phyloP scores from a whole-genome alignment of 495 filamentous ascomycete species.

The Penicillium canariense region DNA sequence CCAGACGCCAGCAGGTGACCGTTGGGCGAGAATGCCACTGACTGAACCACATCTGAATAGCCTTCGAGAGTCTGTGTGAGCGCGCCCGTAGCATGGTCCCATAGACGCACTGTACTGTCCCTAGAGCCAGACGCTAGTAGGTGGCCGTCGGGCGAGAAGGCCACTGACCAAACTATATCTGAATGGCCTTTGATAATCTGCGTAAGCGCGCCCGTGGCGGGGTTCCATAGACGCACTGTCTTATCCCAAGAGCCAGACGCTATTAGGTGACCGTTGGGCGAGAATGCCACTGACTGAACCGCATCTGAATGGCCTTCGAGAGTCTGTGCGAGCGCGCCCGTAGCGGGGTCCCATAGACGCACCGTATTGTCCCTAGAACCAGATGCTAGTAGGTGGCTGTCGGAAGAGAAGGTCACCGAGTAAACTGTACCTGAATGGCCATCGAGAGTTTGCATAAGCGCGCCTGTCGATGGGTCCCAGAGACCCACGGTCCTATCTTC shows the following conservation, averaged over 20 bases:
- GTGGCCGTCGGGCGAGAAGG: slow-evolving; percentile 29
- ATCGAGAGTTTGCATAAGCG: too few species aligned
- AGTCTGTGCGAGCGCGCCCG: slow-evolving; percentile 7
- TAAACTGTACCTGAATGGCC: neutral
- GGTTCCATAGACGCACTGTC: slow-evolving; percentile 31
- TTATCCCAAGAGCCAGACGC: slow-evolving; percentile 17
- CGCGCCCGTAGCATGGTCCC: slow-evolving; percentile 20
- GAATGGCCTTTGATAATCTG: slow-evolving; percentile 23
- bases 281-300: slow-evolving; percentile 3
- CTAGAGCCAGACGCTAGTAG: slow-evolving; percentile 15
- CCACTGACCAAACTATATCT: slow-evolving; percentile 14
- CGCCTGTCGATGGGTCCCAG: too few species aligned
- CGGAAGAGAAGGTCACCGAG: slow-evolving; percentile 25
- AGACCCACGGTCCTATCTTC: too few species aligned
- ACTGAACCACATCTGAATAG: slow-evolving; percentile 1
- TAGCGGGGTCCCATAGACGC: slow-evolving; percentile 11
- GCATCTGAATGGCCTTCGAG: slow-evolving; percentile 13
- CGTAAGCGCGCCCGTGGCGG: neutral
- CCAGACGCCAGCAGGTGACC: slow-evolving; percentile 4
- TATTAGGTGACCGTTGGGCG: slow-evolving; percentile 5
- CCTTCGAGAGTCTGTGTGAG: slow-evolving; percentile 14
- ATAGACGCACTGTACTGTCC: slow-evolving; percentile 26
- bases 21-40: slow-evolving; percentile 2
- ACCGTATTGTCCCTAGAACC: slow-evolving; percentile 10
- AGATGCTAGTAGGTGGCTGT: slow-evolving; percentile 21